Evolutionary conservation across 805 yeast species (phyloP), one percentile per base, ranked within the genome.

Genomic region (Kluyveromyces dobzhanskii): DNA sequence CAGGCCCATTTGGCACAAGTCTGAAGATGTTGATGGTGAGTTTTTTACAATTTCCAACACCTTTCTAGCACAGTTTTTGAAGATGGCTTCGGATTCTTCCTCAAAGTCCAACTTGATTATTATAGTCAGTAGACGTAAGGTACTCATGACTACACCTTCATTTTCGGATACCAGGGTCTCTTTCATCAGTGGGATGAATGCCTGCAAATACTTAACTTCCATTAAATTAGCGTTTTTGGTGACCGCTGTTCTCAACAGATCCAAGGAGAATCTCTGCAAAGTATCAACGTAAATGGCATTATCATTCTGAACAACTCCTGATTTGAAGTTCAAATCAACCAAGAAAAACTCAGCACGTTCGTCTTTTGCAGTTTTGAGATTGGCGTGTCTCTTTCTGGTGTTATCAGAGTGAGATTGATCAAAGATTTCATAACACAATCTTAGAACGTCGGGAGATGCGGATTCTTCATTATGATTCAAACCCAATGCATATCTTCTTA

Each of bases 401-500:
- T 4, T 16, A 8, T 12, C 17, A 13, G 21, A 12, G 14, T 60
- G 57, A 1, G 88, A 69, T 45, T 76, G 80, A 21, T 67, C 56
- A 52, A 76, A 78, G 19, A 90, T 65, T 56, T 87, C 88, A 54
- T 75, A 80, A 57, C 95, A 81, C 43, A 90, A 65, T 6, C 76
- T 64, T 32, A 90, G 64, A 33, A 83, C 76, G 14, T 77, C 80
- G 17, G 71, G 67, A 0, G 76, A 63, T 2, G 76, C 59, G 1
- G 75, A 62, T 40, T 78, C 84, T 4, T 64, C 65, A 56, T 90
- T 92, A 46, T 72, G 78, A 47, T 77, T 75, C 41, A 92, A 63
- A 23, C 98, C 98, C n/a, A 75, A 59, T 0, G 94, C 70, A 50
- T 80, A 75, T 44, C 94, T 73, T 56, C 85, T 73, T 47, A 90